Evolutionary conservation across 2,329 filamentous ascomycete genomes (phyloP).

Genomic region (Curvularia sp.): DNA sequence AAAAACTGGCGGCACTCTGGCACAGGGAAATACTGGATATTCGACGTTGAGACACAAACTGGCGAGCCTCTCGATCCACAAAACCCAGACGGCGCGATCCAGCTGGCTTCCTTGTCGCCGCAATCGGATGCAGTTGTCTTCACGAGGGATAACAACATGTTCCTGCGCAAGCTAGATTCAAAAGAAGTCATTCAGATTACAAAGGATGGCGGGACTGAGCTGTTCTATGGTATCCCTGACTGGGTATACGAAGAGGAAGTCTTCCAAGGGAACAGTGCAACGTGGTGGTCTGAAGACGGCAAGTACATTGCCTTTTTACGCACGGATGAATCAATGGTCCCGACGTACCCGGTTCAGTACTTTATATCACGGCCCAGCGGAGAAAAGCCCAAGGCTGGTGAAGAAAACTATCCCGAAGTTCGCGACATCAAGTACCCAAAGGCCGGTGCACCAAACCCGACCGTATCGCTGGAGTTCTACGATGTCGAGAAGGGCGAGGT

Average conservation of each 20-base stretch:
- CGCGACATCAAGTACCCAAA: slow-evolving; percentile 97
- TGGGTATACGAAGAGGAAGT: slow-evolving; percentile 97
- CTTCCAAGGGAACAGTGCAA: slow-evolving; percentile 78
- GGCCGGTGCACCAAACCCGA: slow-evolving; percentile 89
- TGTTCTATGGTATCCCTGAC: slow-evolving; percentile 96
- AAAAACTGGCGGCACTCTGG: slow-evolving; percentile 91
- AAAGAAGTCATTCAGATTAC: slow-evolving; percentile 76
- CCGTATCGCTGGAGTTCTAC: slow-evolving; percentile 87
- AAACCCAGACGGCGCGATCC: slow-evolving; percentile 70
- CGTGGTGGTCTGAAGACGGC: slow-evolving; percentile 94
- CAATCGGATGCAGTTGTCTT: slow-evolving; percentile 87
- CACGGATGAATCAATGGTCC: slow-evolving; percentile 91
- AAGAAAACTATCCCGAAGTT: slow-evolving; percentile 90
- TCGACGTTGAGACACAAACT: slow-evolving; percentile 82
- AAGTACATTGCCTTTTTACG: slow-evolving; percentile 89
- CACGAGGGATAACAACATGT: slow-evolving; percentile 89
- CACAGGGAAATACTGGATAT: slow-evolving; percentile 86
- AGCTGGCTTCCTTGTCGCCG: slow-evolving; percentile 90
- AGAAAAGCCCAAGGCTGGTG: slow-evolving; percentile 68
- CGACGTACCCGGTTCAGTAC: slow-evolving; percentile 91
- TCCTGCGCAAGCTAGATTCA: slow-evolving; percentile 71
- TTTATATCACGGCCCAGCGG: slow-evolving; percentile 88
- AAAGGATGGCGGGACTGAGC: slow-evolving; percentile 81
- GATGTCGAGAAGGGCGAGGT: slow-evolving; percentile 78
- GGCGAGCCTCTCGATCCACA: slow-evolving; percentile 78